A percentile compares a stretch with the other conserved stretches of the same genome.
These are phyloP conservation scores for Annulohypoxylon truncatum DNA, from an alignment of 2,329 filamentous ascomycete species.

Conservation along the genomic window DNA sequence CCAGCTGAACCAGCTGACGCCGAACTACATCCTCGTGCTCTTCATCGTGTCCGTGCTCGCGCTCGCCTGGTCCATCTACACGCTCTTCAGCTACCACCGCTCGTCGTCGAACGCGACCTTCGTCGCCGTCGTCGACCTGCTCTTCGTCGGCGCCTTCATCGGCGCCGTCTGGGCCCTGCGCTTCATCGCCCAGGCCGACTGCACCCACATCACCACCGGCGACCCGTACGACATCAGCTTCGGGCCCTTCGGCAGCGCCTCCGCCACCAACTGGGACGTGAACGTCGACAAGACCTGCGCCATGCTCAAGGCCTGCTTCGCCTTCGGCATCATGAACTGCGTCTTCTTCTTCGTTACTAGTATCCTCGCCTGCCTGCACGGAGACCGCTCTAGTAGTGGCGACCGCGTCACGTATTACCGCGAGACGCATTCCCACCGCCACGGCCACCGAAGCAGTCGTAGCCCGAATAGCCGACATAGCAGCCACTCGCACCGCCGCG, in stretches of 20 bases:
- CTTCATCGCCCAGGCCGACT: slow-evolving; percentile 72
- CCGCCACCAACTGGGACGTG: slow-evolving; percentile 62
- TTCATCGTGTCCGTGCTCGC: slow-evolving; percentile 75
- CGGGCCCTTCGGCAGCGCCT: slow-evolving; percentile 70
- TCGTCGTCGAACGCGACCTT: slow-evolving; percentile 70
- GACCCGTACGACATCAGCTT: slow-evolving; percentile 67
- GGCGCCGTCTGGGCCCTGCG: slow-evolving; percentile 70
- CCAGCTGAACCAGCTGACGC: slow-evolving; percentile 67
- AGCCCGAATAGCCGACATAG: slow-evolving; percentile 56
- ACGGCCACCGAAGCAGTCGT: slow-evolving; percentile 57
- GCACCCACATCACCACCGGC: slow-evolving; percentile 66
- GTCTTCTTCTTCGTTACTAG: slow-evolving; percentile 84
- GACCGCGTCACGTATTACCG: slow-evolving; percentile 54
- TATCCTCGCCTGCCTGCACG: slow-evolving; percentile 73
- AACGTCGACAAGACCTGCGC: slow-evolving; percentile 80
- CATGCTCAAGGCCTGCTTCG: slow-evolving; percentile 92
- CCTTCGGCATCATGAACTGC: slow-evolving; percentile 88
- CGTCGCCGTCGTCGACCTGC: slow-evolving; percentile 69
- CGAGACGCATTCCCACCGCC: slow-evolving; percentile 62
- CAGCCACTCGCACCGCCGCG: slow-evolving; percentile 63
- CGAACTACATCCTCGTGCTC: slow-evolving; percentile 71
- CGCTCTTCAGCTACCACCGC: slow-evolving; percentile 74
- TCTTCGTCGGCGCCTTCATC: slow-evolving; percentile 73
- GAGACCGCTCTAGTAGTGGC: slow-evolving; percentile 54
- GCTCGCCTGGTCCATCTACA: slow-evolving; percentile 72